These are phyloP conservation scores for Bjerkandera adusta DNA, from an alignment of 1,284 basidiomycete species.

Conservation along the genomic window DNA sequence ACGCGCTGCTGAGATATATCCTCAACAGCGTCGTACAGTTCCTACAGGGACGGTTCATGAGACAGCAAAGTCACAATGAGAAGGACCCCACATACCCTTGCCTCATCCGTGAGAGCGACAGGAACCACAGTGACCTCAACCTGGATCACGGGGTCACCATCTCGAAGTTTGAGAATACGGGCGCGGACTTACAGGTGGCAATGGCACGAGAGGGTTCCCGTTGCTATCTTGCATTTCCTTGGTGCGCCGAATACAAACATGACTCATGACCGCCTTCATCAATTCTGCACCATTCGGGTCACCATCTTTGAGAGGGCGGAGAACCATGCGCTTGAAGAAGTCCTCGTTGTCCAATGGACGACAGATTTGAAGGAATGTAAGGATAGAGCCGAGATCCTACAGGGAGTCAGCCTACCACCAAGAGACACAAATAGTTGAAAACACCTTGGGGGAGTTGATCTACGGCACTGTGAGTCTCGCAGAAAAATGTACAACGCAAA, in stretches of 20 bases:
- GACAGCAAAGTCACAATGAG: neutral
- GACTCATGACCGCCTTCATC: constrained; percentile 79
- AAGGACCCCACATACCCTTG: constrained; percentile 47
- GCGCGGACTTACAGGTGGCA: constrained; percentile 61
- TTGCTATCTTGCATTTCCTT: constrained; percentile 86
- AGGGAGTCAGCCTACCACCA: no score
- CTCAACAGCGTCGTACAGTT: constrained; percentile 76
- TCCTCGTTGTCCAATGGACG: constrained; percentile 78
- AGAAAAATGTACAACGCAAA: constrained; percentile 1
- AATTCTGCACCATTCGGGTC: constrained; percentile 65
- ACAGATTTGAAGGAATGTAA: constrained; percentile 81
- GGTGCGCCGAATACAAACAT: constrained; percentile 81
- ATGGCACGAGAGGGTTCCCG: constrained; percentile 68
- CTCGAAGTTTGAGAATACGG: neutral
- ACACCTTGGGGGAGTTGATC: constrained; percentile 78
- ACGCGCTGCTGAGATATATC: constrained; percentile 61
- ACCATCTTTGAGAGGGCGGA: constrained; percentile 72
- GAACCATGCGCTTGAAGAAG: constrained; percentile 73
- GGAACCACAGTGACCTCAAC: constrained; percentile 71
- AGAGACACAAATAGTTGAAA: no score
- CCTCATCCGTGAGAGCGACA: constrained; percentile 67
- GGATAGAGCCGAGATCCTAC: constrained; percentile 82
- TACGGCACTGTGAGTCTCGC: constrained; percentile 26
- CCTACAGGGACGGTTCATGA: no score
- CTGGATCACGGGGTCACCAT: constrained; percentile 34